Percentiles rank a stretch among this genome's conserved stretches.
Evolutionary conservation across 257 asterid genomes (phyloP).

Genomic region (Cruciata laevipes): DNA sequence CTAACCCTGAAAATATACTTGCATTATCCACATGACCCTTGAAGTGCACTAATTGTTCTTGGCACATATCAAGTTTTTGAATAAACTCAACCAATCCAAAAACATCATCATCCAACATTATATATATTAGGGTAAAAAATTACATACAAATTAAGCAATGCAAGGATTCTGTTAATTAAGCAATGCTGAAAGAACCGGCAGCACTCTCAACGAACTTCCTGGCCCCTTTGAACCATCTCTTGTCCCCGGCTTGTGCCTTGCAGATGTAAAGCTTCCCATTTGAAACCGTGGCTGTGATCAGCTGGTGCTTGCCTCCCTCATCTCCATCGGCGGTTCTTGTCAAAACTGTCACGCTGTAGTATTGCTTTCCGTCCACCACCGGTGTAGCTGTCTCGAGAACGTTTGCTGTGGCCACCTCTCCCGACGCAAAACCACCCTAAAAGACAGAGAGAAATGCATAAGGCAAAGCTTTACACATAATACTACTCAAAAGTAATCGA

Average conservation of each 20-base stretch:
- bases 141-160: constrained; percentile 21
- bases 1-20: constrained; percentile 1
- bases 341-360: constrained; percentile 54
- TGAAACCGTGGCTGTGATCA: constrained; percentile 55
- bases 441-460: too few species aligned
- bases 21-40: constrained; percentile 22
- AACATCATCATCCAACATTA: constrained; percentile 5
- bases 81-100: constrained; percentile 19
- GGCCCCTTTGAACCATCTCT: constrained; percentile 98
- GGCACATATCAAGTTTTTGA: constrained; percentile 3
- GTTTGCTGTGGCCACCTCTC: constrained; percentile 79
- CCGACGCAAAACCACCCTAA: constrained; percentile 80
- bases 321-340: constrained; percentile 93
- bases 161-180: constrained; percentile 36
- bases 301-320: constrained; percentile 86
- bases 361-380: constrained; percentile 39
- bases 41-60: background rate
- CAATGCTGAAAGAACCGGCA: constrained; percentile 68
- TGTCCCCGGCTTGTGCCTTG: constrained; percentile 98
- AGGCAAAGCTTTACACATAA: background rate
- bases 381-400: constrained; percentile 60
- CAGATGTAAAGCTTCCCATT: constrained; percentile 79
- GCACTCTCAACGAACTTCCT: constrained; percentile 70
- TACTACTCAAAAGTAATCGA: background rate
- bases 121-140: constrained; percentile 2